Base-by-base conservation (phyloP, 805 yeast genomes). In the Metschnikowia matae region DNA sequence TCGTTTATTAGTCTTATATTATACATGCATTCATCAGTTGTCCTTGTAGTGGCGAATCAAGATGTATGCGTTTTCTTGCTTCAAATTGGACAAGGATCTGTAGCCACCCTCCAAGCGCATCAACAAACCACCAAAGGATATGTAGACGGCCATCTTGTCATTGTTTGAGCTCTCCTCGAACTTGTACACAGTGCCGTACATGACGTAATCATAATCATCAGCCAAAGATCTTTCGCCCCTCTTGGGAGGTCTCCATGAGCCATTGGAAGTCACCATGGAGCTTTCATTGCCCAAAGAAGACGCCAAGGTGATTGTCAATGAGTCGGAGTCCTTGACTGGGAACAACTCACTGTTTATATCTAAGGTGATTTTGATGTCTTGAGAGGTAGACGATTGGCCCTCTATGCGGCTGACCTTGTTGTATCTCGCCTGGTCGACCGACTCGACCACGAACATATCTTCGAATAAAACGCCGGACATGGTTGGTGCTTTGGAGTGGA, bases 151-250 rank as follows among this genome's bases (percentile, higher is more conserved):
- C 70, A 89, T 86, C 57, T 74, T 75, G 62, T 84, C 88, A 56
- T 81, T 81, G 40, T 77, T 75, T 37, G 68, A 64, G 54, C 85
- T 81, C 71, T 94, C 99, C 67, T 92, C 97, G 65, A 94, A 94
- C 68, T 92, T 91, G 77, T 94, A 94, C 42, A 94, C 96, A 6
- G 96, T 90, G 48, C 99, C 99, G 67, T 91, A 84, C 98, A 94
- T 92, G 57, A 94, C 98, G 62, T 94, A 94, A 68, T 92, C 98
- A 73, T 90, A 92, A 65, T 94, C 98, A 67, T 92, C 97, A 58
- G 97, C 96, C 62, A 92, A 77, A 5, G 95, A 81, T 63, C 85
- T 81, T 59, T 90, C 96, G 52, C 85, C 87, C 11, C 87, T 79
- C 68, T 80, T 87, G 41, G 96, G 96, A 7, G 88, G 89, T 66